These are phyloP conservation scores for Puccinia horiana DNA, from an alignment of 1,284 basidiomycete species.

Conservation along the genomic window DNA sequence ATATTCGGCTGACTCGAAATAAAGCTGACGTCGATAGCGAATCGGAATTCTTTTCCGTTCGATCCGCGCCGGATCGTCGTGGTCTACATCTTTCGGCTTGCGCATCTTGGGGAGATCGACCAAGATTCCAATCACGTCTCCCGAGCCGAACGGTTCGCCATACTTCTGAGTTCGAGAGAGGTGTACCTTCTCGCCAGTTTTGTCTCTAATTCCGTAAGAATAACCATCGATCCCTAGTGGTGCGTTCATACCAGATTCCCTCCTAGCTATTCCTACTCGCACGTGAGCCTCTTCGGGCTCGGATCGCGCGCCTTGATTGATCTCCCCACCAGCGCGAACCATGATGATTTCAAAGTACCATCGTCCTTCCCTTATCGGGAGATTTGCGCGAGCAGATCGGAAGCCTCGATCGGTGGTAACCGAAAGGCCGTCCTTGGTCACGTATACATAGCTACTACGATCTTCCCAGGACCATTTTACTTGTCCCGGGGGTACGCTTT, in stretches of 20 bases:
- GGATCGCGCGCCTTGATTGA: constrained; percentile 43
- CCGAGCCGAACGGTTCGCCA: constrained; percentile 70
- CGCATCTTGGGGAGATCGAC: constrained; percentile 76
- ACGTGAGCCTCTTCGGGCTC: constrained; percentile 71
- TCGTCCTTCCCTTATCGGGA: constrained; percentile 80
- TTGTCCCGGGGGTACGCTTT: constrained; percentile 18
- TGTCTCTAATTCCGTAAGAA: constrained; percentile 87
- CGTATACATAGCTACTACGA: constrained; percentile 68
- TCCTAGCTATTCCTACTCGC: constrained; percentile 83
- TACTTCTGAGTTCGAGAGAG: constrained; percentile 78
- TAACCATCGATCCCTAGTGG: constrained; percentile 93
- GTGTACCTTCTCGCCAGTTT: constrained; percentile 84
- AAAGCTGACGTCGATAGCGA: constrained; percentile 91
- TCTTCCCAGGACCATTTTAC: constrained; percentile 64
- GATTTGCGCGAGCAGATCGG: constrained; percentile 82
- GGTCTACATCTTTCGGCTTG: constrained; percentile 69
- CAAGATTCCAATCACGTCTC: constrained; percentile 91
- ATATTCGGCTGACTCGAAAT: constrained; percentile 94
- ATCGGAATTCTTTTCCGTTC: constrained; percentile 86
- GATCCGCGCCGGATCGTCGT: constrained; percentile 66
- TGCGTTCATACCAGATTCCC: constrained; percentile 87
- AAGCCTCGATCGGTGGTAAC: constrained; percentile 84
- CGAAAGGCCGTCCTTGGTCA: constrained; percentile 77
- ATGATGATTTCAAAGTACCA: constrained; percentile 94
- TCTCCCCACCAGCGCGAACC: constrained; percentile 73